Evolutionary conservation across 441 rosid species (phyloP), one percentile per base, ranked within the genome.

Genomic region (Manihot esculenta): DNA sequence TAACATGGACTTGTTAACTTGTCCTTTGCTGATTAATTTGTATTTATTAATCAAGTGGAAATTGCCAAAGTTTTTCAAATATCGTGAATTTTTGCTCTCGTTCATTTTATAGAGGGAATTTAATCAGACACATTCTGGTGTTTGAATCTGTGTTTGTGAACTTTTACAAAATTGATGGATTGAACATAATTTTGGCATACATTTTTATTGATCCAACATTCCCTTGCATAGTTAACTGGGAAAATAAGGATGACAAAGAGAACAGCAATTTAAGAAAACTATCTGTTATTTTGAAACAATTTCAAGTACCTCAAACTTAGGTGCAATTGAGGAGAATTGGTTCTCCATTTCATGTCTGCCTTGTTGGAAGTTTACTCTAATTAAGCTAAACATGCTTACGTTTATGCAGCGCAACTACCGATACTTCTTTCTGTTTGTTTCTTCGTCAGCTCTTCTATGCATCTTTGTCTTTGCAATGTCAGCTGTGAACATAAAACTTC

Each of bases 321-420:
- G 41, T 35, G 63, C 21, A 3, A 0, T 9, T 8, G 63, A 17
- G 27, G 59, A 9, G 11, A 55, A 6, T 65, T 14, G 26, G 20
- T 49, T 64, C 15, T 58, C 18, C 20, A 1, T 10, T 65, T 47
- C 61, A 5, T 26, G 21, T 57, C 5, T 17, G 41, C 33, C 27
- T 57, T 56, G n/a, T 11, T 69, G 20, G 38, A 56, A 64, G 64
- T 33, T 54, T 63, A 7, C 74, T 62, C 64, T 72, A 23, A 66
- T 56, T 33, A 47, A 77, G 30, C 71, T 10, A 57, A 20, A 61
- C 35, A 55, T 72, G 58, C 68, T 33, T 48, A 45, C 59, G 20
- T 60, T 38, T 59, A 57, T 77, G 80, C 95, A 94, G 99, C 95
- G 99, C 74, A 94, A 94, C 84, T 94, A 94, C 77, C 94, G 97